Evolutionary conservation across 257 asterid species (phyloP).

Genomic region (Nicotiana undulata): DNA sequence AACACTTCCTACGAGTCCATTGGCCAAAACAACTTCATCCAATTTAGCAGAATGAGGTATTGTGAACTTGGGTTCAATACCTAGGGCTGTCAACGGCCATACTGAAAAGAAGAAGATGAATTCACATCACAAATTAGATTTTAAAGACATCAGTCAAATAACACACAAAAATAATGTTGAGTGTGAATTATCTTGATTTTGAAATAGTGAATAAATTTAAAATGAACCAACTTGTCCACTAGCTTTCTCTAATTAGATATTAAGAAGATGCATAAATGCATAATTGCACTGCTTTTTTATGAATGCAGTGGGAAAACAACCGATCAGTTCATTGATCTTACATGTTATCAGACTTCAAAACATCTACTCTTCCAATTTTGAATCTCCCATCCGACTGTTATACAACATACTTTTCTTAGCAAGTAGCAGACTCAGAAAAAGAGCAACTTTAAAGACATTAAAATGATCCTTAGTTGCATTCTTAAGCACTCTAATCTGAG

Average conservation of each 20-base stretch:
- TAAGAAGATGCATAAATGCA: background rate
- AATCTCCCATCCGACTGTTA: too few relatives aligned
- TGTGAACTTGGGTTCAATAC: slow-evolving; percentile 89
- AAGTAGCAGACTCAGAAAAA: background rate
- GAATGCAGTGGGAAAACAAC: background rate
- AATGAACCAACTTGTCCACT: background rate
- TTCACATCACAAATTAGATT: background rate
- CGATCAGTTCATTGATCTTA: background rate
- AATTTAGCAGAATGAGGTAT: slow-evolving; percentile 77
- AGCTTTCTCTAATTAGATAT: background rate
- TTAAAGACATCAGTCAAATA: background rate
- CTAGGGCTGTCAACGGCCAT: slow-evolving; percentile 96
- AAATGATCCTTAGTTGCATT: background rate
- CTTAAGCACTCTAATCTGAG: background rate
- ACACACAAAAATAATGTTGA: background rate
- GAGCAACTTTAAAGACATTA: background rate
- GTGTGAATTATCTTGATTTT: background rate
- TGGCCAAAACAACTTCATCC: slow-evolving; percentile 93
- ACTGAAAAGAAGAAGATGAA: slow-evolving; percentile 39
- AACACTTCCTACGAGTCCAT: slow-evolving; percentile 88
- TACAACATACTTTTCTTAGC: too few relatives aligned
- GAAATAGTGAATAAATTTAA: background rate
- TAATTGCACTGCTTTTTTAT: background rate
- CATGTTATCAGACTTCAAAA: background rate
- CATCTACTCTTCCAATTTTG: background rate